phyloP scores from a whole-genome alignment of 179 eudicot species.

The Monotropa hypopitys region DNA sequence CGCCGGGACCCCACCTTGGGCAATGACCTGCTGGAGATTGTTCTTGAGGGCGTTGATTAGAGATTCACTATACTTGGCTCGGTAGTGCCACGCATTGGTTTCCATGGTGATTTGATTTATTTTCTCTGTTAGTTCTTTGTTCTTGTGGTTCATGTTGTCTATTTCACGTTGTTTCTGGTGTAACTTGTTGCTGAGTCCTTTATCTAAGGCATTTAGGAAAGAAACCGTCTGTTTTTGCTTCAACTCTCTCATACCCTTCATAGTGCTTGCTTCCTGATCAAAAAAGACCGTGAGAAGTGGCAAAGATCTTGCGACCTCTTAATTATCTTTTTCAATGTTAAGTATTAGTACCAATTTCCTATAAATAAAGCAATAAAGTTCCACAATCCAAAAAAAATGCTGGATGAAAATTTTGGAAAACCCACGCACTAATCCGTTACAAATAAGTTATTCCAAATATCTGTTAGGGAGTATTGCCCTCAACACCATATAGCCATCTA shows the following conservation, averaged over 20 bases:
- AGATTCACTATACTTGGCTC: constrained; percentile 32
- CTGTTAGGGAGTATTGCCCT: too few species aligned
- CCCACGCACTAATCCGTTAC: neutral
- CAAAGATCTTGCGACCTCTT: neutral
- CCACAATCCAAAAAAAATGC: neutral
- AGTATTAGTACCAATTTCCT: neutral
- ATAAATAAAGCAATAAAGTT: neutral
- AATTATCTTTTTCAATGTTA: neutral
- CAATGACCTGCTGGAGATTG: constrained; percentile 25
- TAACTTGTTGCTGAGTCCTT: constrained; percentile 20
- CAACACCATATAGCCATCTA: too few species aligned
- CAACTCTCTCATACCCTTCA: constrained; percentile 32
- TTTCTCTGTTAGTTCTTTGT: constrained; percentile 28
- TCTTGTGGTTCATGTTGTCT: constrained; percentile 27
- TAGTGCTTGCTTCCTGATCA: constrained; percentile 30
- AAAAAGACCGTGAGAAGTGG: neutral
- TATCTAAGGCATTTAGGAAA: constrained; percentile 24
- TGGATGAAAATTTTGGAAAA: neutral
- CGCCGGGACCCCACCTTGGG: constrained; percentile 17
- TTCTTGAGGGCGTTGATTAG: constrained; percentile 22
- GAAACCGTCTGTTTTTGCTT: constrained; percentile 27
- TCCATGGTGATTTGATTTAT: constrained; percentile 23
- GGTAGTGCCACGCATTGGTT: constrained; percentile 34
- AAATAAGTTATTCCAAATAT: too few species aligned
- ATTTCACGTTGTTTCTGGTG: constrained; percentile 35